phyloP scores from a whole-genome alignment of 169 alveolate genomes.

The Plasmodium yoelii region DNA sequence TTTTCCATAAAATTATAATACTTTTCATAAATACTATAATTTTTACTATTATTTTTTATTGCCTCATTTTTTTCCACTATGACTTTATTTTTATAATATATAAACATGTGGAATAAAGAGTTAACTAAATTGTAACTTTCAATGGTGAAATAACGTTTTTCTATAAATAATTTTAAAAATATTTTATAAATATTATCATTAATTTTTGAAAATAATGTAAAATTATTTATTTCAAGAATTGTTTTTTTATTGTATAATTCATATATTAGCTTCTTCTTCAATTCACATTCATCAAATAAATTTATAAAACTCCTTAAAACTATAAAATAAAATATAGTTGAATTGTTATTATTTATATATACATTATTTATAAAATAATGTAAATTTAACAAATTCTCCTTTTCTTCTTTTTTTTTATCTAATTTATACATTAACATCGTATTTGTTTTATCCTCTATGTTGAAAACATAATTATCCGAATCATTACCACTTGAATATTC shows the following conservation, averaged over 20 bases:
- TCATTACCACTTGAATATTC: conserved; percentile 1
- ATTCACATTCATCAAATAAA: conserved; percentile 48
- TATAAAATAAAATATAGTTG: conserved; percentile 19
- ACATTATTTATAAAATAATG: conserved; percentile 50
- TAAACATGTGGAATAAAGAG: conserved; percentile 20
- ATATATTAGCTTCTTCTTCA: conserved; percentile 41
- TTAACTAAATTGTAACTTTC: conserved; percentile 54
- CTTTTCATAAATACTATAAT: background rate
- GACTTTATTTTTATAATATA: conserved; percentile 30
- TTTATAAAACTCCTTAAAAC: conserved; percentile 45
- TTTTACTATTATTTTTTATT: background rate
- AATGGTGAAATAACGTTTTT: conserved; percentile 51
- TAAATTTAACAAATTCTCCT: background rate
- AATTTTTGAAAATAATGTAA: conserved; percentile 33
- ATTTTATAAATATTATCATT: conserved; percentile 43
- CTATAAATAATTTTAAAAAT: conserved; percentile 27
- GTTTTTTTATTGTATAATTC: conserved; percentile 27
- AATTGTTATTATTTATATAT: conserved; percentile 10
- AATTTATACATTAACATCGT: background rate
- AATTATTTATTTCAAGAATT: conserved; percentile 33
- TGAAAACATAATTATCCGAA: conserved; percentile 55
- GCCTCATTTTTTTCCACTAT: background rate
- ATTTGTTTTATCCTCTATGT: conserved; percentile 27
- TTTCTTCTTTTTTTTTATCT: conserved; percentile 7
- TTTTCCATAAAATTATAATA: conserved; percentile 31